Conservation (phyloP, 1,284 basidiomycete species). For the Ceratobasidium sp. region DNA sequence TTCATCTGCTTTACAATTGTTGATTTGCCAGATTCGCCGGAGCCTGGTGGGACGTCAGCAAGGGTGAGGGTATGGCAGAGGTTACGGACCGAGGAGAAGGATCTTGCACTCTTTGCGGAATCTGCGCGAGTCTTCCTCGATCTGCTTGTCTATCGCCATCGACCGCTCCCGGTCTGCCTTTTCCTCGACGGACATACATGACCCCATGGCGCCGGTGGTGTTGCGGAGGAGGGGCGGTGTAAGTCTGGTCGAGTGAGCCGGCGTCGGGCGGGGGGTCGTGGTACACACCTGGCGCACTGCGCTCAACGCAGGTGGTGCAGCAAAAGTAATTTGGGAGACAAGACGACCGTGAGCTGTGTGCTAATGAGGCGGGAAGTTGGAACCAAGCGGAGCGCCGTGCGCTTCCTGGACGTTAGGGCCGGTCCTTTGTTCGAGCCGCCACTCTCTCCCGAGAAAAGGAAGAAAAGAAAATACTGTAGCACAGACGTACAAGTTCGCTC, state of each 20-base stretch:
- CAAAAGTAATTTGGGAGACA: neutral
- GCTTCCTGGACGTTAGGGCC: neutral
- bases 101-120: constrained; percentile 96
- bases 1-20: constrained; percentile 99
- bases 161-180: constrained; percentile 70
- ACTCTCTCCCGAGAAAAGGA: neutral
- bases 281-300: constrained; percentile 11
- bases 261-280: too few species aligned
- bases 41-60: constrained; percentile 55
- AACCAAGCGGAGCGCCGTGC: constrained; percentile 3
- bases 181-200: constrained; percentile 58
- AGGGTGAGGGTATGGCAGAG: neutral
- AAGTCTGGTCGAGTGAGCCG: neutral
- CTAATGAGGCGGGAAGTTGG: constrained; percentile 8
- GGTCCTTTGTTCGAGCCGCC: neutral
- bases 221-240: neutral
- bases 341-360: neutral
- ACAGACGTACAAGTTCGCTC: neutral
- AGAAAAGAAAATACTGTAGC: neutral
- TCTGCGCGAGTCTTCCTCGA: constrained; percentile 73
- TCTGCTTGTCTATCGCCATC: constrained; percentile 72
- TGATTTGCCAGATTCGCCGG: constrained; percentile 91
- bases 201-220: constrained; percentile 37
- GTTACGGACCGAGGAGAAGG: constrained; percentile 74
- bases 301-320: neutral